Evolutionary conservation across 2,329 filamentous ascomycete genomes (phyloP).

Genomic region (Apiospora aurea): DNA sequence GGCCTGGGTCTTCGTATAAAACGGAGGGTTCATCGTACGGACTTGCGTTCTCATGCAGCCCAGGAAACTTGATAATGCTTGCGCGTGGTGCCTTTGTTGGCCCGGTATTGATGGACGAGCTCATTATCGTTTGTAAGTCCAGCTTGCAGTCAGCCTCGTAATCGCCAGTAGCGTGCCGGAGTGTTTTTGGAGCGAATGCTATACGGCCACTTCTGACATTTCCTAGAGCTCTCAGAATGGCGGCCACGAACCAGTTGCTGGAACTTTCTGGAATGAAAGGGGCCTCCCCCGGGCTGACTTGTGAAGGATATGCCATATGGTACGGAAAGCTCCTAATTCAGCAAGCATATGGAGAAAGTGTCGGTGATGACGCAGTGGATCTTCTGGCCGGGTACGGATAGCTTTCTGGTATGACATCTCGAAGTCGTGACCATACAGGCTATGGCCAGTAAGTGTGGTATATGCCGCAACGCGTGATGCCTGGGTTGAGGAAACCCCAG

Average conservation of each 20-base stretch:
- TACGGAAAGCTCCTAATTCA: slow-evolving; percentile 39
- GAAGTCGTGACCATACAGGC: neutral
- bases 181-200: neutral
- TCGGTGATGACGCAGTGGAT: neutral
- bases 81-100: neutral
- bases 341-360: slow-evolving; percentile 36
- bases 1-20: neutral
- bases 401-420: neutral
- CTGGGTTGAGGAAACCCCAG: slow-evolving; percentile 5
- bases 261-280: neutral
- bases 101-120: neutral
- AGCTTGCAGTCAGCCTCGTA: slow-evolving; percentile 16
- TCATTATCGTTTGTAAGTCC: slow-evolving; percentile 19
- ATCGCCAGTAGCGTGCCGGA: neutral
- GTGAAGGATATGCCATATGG: slow-evolving; percentile 38
- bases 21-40: neutral
- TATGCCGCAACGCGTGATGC: slow-evolving; percentile 27
- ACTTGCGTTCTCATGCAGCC: neutral
- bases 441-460: slow-evolving; percentile 29
- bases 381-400: neutral
- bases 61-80: neutral
- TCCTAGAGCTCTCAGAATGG: neutral
- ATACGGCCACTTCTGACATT: slow-evolving; percentile 20
- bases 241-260: neutral
- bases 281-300: neutral